Evolutionary conservation across 148 eudicot species (phyloP), one percentile per base, ranked within the genome.

Genomic region (Cornus controversa): DNA sequence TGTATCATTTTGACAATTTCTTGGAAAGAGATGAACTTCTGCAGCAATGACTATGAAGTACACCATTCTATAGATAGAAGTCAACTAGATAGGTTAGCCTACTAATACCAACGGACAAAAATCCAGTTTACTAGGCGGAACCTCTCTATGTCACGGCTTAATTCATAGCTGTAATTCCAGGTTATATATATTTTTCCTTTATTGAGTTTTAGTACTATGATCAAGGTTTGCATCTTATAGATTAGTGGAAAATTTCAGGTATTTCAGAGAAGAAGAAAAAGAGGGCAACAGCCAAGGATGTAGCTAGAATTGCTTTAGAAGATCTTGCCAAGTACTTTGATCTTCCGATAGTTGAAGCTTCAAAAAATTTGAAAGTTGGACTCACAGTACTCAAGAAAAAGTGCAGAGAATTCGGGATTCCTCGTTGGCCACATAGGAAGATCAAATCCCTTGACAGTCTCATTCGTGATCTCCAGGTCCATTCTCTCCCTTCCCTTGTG

Each of bases 341-440:
- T 82, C 80, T 90, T 89, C 93, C 97, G 11, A 90, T 90, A 62
- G 81, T 84, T 16, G 83, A 80, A 73, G 97, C 97, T 66, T 89
- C 97, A 24, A 89, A 79, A 79, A 88, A 85, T 70, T 77, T 92
- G 5, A 84, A 87, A 24, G 87, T 92, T 83, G 97, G 96, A 14
- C 77, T 90, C 47, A 88, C 92, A n/a, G 81, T 87, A 80, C 92
- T 92, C 23, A 92, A 92, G 87, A 90, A 85, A 75, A 88, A 87
- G 75, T 90, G 93, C 70, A 77, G 97, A 62, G 92, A 89, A 60
- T 77, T 86, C 29, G 93, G 97, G 36, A 92, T 90, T 69, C 90
- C 88, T 69, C 77, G 93, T 75, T 92, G 96, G 97, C 93, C 93
- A 54, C 92, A 89, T 82, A 76, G 97, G 81, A 92, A 90, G 81